Conservation (phyloP, 1,284 basidiomycete species). For the Rhodotorula glutinis region DNA sequence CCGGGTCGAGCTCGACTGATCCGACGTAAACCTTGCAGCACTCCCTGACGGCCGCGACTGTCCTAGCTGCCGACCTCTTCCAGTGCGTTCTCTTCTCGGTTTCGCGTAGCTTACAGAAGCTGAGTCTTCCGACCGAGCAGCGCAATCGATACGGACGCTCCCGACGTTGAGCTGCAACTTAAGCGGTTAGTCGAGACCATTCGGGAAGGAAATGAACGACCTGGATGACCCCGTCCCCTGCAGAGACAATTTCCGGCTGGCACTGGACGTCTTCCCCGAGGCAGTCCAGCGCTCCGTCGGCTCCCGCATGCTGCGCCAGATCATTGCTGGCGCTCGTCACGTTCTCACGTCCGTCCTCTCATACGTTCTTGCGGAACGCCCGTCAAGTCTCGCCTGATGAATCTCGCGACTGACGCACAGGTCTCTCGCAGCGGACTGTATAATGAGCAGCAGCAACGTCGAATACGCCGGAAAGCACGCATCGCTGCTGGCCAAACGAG, state of each 20-base stretch:
- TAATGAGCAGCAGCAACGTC: constrained; percentile 15
- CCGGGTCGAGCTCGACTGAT: not conserved
- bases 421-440: constrained; percentile 6
- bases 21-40: not conserved
- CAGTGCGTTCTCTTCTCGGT: constrained; percentile 14
- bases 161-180: constrained; percentile 11
- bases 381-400: too few relatives aligned
- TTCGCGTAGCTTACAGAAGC: too few relatives aligned
- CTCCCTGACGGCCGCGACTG: constrained; percentile 20
- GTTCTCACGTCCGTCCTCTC: constrained; percentile 9
- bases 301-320: constrained; percentile 6
- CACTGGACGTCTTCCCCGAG: constrained; percentile 24
- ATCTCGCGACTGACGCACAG: not conserved
- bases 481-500: not conserved
- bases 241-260: constrained; percentile 16
- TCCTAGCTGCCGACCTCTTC: constrained; percentile 32
- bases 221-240: too few relatives aligned
- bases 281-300: not conserved
- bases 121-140: too few relatives aligned
- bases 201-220: too few relatives aligned
- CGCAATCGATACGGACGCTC: constrained; percentile 13
- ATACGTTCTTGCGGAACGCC: too few relatives aligned
- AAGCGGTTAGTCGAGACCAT: constrained; percentile 11
- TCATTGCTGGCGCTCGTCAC: constrained; percentile 12
- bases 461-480: not conserved